phyloP scores from a whole-genome alignment of 108 stramenopile genomes.

The Schizochytrium sp. region DNA sequence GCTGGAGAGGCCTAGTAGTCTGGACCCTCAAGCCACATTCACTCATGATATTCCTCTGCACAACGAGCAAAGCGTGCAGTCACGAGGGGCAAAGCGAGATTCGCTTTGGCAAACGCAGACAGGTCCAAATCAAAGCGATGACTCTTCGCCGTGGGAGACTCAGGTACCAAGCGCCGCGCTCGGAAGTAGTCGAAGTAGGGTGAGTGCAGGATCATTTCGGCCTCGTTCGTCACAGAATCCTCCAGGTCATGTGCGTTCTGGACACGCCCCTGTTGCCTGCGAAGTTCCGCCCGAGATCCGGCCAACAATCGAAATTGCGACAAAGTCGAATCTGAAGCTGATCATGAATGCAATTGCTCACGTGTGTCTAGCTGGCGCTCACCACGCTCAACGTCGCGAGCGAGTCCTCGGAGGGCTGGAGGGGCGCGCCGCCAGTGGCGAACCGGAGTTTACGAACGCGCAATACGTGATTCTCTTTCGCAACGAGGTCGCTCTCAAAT shows the following conservation, averaged over 20 bases:
- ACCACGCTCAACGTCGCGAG: not conserved
- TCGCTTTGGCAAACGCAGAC: too few species aligned
- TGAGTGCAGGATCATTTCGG: too few species aligned
- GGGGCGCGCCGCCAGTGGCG: not conserved
- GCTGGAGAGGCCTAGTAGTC: too few species aligned
- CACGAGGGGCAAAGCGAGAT: too few species aligned
- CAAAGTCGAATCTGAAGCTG: constrained; percentile 4
- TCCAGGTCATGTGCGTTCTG: not conserved
- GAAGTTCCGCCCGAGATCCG: not conserved
- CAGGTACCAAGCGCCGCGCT: too few species aligned
- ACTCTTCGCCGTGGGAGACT: too few species aligned
- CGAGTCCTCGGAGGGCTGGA: not conserved
- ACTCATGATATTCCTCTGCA: not conserved
- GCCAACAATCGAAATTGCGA: not conserved
- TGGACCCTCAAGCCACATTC: too few species aligned
- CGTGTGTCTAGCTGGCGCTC: not conserved
- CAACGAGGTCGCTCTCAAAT: constrained; percentile 1
- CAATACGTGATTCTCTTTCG: constrained; percentile 13
- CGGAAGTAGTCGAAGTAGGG: too few species aligned
- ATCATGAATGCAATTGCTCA: not conserved
- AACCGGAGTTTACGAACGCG: not conserved
- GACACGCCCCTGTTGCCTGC: not conserved
- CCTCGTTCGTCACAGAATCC: not conserved
- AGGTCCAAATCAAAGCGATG: too few species aligned
- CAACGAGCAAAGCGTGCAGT: not conserved